These are phyloP conservation scores for Chrysochromulina parva DNA, from an alignment of 78 protist species.

Conservation along the genomic window DNA sequence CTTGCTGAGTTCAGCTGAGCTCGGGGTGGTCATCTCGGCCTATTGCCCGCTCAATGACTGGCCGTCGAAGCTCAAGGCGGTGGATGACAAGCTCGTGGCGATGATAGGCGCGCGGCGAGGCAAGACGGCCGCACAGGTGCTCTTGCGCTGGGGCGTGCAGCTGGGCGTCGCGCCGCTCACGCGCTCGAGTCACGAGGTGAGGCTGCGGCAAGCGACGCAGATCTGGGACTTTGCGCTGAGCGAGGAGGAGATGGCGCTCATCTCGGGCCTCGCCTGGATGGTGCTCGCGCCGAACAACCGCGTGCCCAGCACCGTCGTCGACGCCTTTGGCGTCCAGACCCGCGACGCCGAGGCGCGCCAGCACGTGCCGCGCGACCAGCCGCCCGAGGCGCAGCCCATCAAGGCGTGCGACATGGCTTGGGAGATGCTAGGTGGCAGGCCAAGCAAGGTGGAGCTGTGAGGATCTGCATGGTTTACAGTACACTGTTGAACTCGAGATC, in stretches of 20 bases:
- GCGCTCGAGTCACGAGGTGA: neutral
- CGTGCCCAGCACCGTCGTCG: no score
- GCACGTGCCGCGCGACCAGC: no score
- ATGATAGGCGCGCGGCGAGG: neutral
- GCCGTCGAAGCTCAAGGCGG: neutral
- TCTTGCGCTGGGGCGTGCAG: neutral
- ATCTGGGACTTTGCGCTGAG: neutral
- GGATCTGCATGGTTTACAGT: no score
- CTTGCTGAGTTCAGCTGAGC: neutral
- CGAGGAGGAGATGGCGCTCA: neutral
- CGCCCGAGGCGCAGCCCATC: no score
- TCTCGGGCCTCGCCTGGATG: neutral
- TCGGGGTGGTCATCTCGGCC: neutral
- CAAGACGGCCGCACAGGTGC: neutral
- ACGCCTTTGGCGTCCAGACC: no score
- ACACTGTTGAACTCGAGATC: no score
- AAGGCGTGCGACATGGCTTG: no score
- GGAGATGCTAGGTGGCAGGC: no score
- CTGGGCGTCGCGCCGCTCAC: neutral
- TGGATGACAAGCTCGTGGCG: neutral
- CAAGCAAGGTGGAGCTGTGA: no score
- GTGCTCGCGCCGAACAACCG: no score
- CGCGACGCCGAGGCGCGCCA: no score
- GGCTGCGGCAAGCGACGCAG: neutral
- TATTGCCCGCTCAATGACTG: neutral